Evolutionary conservation across 331 rosid species (phyloP), one percentile per base, ranked within the genome.

Genomic region (Prunus yedoensis): DNA sequence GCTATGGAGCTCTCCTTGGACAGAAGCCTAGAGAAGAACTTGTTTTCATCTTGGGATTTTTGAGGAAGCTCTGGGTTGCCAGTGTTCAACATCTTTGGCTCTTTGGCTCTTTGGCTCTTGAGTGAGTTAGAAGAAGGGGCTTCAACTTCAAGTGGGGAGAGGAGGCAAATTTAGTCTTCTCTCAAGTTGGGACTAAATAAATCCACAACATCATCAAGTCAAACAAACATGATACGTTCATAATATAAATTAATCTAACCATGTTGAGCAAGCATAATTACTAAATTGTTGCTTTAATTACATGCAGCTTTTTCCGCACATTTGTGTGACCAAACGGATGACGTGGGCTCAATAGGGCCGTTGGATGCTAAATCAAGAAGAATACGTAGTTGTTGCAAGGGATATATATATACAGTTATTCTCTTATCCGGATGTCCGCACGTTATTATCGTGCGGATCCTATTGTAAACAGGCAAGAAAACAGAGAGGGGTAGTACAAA

Each of bases 1-100:
- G 94, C 81, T 12, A 81, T 28, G 30, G 98, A 87, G 79, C 79
- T 77, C 60, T 94, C 99, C 71, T 81, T 87, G 63, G 92, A 88
- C 3, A 92, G 74, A 80, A 90, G 88, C 83, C 88, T 86, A 50
- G 92, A 66, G 81, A 86, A 89, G 75, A 90, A 88, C 71, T 87
- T 92, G 84, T 32, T 63, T 4, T 63, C 23, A n/a, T 88, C 89
- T 25, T 88, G 85, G 27, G 83, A 67, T 68, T 85, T 80, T 7
- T 84, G 82, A 10, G 72, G 70, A 84, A 46, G 68, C 32, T 88
- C 88, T 2, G 77, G n/a, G 68, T 74, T 87, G 7, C 77, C 62
- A 61, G 80, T 68, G 49, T 77, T 71, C 97, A 93, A 88, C 38
- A 11, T 21, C 27, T 71, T 62, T 11, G 12, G 25, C 3, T 20